Base-by-base conservation (phyloP, 495 filamentous ascomycete species). In the Penicillium antarcticum region DNA sequence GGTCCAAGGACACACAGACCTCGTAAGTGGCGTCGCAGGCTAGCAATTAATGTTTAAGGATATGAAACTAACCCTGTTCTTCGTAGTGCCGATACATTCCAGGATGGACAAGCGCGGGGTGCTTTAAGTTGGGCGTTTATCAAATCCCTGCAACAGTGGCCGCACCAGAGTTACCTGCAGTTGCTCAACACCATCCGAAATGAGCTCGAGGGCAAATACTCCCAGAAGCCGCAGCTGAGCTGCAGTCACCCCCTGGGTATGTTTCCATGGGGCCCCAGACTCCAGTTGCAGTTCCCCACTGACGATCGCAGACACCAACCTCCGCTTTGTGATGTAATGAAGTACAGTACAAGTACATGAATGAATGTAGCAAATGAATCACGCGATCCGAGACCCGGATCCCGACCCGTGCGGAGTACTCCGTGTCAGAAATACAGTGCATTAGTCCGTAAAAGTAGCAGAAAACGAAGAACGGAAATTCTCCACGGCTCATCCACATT, bases 111-210 rank as follows among this genome's bases (percentile, higher is more conserved):
- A 65, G 95, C 94, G 32, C 96, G 94, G 1, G 94, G 94, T 23
- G 94, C 95, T 56, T 89, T 98, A 86, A 95, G 90, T 21, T 97
- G 89, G 84, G 95, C 94, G 3, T 98, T 98, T 65, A 91, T 98
- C 64, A 88, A 83, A 32, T 85, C 91, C 10, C 79, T 96, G 50
- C 87, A 92, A 75, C 95, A 95, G 71, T 92, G 90, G 63, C 92
- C 94, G 1, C 86, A 97, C 53, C 95, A 97, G 77, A 96, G 89
- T 74, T 97, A 97, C 57, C 87, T 97, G 40, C 88, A 95, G 70
- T 73, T 98, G 48, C 77, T 98, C 55, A 97, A 95, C 71, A 90
- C 81, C 69, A 96, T 98, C 65, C 87, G 94, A 9, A 86, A 92
- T 49, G 95, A 97, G 69, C 77, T 98, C 51, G 81, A 89, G 51